phyloP scores from a whole-genome alignment of 352 stramenopile species.

The Pythium dissimile region DNA sequence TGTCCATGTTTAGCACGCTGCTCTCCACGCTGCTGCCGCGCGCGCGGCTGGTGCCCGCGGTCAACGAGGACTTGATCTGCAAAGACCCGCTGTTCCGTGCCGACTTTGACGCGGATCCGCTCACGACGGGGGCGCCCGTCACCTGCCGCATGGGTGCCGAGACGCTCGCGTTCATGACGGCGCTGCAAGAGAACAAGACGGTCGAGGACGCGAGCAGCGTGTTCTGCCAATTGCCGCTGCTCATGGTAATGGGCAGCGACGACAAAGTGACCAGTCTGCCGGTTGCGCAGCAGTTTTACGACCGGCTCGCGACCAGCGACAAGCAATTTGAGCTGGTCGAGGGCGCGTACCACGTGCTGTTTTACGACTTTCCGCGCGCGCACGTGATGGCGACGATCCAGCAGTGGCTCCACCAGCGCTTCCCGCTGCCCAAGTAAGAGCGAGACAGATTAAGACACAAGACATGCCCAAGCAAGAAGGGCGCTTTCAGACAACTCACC shows the following conservation, averaged over 20 bases:
- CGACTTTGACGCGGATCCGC: conserved; percentile 17
- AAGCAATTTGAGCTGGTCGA: conserved; percentile 61
- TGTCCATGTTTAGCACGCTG: conserved; percentile 1
- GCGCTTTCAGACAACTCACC: too few species aligned
- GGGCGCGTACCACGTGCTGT: conserved; percentile 51
- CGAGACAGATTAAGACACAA: background rate
- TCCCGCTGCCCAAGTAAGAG: conserved; percentile 22
- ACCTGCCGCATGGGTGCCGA: conserved; percentile 19
- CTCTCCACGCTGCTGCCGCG: conserved; percentile 12
- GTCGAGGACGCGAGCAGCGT: conserved; percentile 9
- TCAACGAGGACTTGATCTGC: conserved; percentile 17
- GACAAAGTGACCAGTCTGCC: conserved; percentile 28
- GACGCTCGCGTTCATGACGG: conserved; percentile 13
- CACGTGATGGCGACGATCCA: conserved; percentile 36
- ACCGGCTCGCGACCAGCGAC: conserved; percentile 34
- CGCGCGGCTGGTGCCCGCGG: conserved; percentile 16
- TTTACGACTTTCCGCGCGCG: conserved; percentile 59
- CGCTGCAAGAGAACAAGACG: conserved; percentile 6
- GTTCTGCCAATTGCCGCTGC: conserved; percentile 13
- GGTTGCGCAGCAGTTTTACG: conserved; percentile 43
- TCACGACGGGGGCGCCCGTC: conserved; percentile 10
- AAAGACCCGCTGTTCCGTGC: conserved; percentile 7
- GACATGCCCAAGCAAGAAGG: background rate
- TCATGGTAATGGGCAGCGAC: conserved; percentile 17
- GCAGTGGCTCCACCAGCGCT: conserved; percentile 42